A percentile compares a stretch with the other conserved stretches of the same genome.
phyloP scores from a whole-genome alignment of 129 eudicot genomes.

The carrot (Daucus carota) region DNA sequence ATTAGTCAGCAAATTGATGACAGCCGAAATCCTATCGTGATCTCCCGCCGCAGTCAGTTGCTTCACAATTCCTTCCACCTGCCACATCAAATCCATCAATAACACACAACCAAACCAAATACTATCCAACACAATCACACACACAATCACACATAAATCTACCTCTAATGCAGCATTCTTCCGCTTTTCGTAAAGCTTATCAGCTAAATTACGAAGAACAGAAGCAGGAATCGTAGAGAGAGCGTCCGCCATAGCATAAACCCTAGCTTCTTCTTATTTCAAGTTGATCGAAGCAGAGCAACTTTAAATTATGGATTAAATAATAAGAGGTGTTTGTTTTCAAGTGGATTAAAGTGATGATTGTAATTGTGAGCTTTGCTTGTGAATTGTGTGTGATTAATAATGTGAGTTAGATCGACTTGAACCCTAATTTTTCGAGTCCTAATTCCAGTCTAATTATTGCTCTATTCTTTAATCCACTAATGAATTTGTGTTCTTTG shows the following conservation, averaged over 20 bases:
- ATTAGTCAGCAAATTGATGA: conserved; percentile 61
- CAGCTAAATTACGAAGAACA: conserved; percentile 77
- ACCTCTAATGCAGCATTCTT: conserved; percentile 98
- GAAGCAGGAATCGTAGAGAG: conserved; percentile 61
- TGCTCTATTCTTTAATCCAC: no score
- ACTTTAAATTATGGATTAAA: no score
- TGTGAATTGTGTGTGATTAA: no score
- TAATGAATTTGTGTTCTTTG: no score
- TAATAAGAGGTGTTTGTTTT: no score
- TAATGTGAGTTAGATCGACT: no score
- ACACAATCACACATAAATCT: not conserved
- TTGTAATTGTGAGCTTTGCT: no score
- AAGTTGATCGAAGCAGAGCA: not conserved
- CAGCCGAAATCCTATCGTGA: conserved; percentile 67
- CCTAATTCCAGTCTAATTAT: no score
- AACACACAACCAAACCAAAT: not conserved
- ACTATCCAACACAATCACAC: not conserved
- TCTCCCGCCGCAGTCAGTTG: conserved; percentile 63
- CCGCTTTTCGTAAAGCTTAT: conserved; percentile 89
- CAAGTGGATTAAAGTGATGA: no score
- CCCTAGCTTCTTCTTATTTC: not conserved
- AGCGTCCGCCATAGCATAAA: conserved; percentile 60
- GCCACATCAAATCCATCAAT: conserved; percentile 12
- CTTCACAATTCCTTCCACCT: conserved; percentile 98
- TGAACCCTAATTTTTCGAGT: no score